phyloP scores from a whole-genome alignment of 352 stramenopile genomes.

The Phytophthora macrochlamydospora region DNA sequence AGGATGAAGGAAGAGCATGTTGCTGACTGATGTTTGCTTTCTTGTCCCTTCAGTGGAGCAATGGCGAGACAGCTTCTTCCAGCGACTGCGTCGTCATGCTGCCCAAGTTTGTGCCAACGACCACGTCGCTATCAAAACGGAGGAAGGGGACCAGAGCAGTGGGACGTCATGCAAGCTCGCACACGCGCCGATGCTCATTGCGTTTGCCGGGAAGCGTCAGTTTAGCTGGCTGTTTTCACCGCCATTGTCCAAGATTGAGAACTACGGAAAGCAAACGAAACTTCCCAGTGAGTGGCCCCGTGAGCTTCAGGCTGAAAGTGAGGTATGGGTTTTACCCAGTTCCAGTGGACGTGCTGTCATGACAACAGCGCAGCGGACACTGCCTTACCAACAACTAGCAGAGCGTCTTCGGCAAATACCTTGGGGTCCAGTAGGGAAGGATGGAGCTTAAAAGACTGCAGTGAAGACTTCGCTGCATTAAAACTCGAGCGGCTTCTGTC shows the following conservation, averaged over 20 bases:
- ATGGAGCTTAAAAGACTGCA: too few species aligned
- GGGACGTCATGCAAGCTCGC: slow-evolving; percentile 31
- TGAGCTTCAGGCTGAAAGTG: slow-evolving; percentile 56
- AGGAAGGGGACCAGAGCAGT: not conserved
- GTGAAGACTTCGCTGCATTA: too few species aligned
- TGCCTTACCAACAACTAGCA: slow-evolving; percentile 75
- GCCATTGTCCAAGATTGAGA: slow-evolving; percentile 68
- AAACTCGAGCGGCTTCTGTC: too few species aligned
- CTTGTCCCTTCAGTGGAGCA: slow-evolving; percentile 44
- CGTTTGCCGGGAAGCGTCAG: slow-evolving; percentile 88
- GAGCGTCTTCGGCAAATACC: slow-evolving; percentile 60
- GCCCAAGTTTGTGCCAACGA: slow-evolving; percentile 55
- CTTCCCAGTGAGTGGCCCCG: slow-evolving; percentile 75
- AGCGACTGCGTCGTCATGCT: slow-evolving; percentile 57
- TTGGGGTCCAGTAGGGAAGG: slow-evolving; percentile 32
- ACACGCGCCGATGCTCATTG: slow-evolving; percentile 76
- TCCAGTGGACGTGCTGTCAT: slow-evolving; percentile 85
- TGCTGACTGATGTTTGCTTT: not conserved
- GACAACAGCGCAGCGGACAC: slow-evolving; percentile 69
- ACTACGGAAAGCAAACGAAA: slow-evolving; percentile 56
- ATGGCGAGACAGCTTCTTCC: slow-evolving; percentile 70
- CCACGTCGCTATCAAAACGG: slow-evolving; percentile 21
- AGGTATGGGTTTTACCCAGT: slow-evolving; percentile 86
- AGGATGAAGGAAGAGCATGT: not conserved
- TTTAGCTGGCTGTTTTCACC: slow-evolving; percentile 85